These are phyloP conservation scores for Salix purpurea DNA, from an alignment of 345 rosid genomes.

Conservation along the genomic window DNA sequence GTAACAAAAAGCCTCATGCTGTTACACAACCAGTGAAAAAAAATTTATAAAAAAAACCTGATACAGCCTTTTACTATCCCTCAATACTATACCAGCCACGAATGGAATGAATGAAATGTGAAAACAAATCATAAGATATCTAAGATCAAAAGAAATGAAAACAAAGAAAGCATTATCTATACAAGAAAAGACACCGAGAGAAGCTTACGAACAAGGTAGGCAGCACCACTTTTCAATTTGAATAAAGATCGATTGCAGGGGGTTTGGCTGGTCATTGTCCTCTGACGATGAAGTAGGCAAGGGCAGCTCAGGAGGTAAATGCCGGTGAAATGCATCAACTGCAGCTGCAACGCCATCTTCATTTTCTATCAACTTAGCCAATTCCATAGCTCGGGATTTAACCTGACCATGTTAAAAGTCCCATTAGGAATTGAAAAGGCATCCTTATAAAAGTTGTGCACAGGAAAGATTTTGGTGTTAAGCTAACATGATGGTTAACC, in stretches of 20 bases:
- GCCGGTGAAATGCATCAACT: conserved; percentile 83
- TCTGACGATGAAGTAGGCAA: conserved; percentile 34
- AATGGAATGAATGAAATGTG: conserved; percentile 37
- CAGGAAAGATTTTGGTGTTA: not conserved
- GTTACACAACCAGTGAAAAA: not conserved
- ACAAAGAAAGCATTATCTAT: conserved; percentile 11
- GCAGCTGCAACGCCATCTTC: conserved; percentile 95
- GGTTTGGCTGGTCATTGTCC: conserved; percentile 44
- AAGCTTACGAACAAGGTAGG: conserved; percentile 37
- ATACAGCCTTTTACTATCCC: not conserved
- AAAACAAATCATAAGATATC: not conserved
- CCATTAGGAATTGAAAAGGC: not conserved
- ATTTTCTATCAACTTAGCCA: conserved; percentile 71
- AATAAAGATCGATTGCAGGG: conserved; percentile 60
- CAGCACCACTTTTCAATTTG: conserved; percentile 69
- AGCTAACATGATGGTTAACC: not conserved
- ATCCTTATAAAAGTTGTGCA: not conserved
- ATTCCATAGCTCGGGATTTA: conserved; percentile 59
- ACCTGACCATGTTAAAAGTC: conserved; percentile 41
- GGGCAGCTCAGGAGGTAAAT: conserved; percentile 73
- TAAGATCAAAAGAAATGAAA: not conserved
- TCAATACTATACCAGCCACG: not conserved
- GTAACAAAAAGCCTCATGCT: conserved; percentile 2
- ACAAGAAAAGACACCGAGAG: conserved; percentile 8
- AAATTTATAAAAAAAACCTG: not conserved